Percentiles rank a stretch among this genome's conserved stretches.
phyloP scores from a whole-genome alignment of 305 asterid genomes.

The Solanum hybrid region DNA sequence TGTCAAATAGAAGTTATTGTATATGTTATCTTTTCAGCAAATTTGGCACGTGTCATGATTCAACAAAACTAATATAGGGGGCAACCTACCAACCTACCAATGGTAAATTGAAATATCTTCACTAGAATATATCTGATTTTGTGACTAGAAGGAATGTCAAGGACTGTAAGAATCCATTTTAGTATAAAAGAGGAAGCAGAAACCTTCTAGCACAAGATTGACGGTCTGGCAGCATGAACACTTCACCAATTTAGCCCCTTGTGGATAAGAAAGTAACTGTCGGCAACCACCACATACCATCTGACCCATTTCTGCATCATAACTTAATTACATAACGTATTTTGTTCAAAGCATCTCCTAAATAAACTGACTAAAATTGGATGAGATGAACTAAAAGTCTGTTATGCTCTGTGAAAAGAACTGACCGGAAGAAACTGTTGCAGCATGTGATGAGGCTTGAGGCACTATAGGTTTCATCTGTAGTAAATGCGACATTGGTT shows the following conservation, averaged over 20 bases:
- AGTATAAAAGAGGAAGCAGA: neutral
- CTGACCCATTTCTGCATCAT: slow-evolving; percentile 60
- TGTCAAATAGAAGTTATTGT: neutral
- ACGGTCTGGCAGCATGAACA: slow-evolving; percentile 79
- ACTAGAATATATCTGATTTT: slow-evolving; percentile 1
- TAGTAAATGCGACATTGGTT: slow-evolving; percentile 30
- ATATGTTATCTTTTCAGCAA: neutral
- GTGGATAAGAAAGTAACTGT: slow-evolving; percentile 62
- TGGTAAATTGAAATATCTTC: neutral
- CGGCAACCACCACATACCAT: slow-evolving; percentile 92
- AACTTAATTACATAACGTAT: neutral
- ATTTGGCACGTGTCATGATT: neutral
- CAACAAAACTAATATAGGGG: neutral
- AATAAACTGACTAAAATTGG: neutral
- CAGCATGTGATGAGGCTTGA: slow-evolving; percentile 24
- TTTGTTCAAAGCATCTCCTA: neutral
- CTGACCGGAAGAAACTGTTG: slow-evolving; percentile 46
- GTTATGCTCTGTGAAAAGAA: neutral
- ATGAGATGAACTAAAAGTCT: slow-evolving; percentile 1
- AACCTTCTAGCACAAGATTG: slow-evolving; percentile 87
- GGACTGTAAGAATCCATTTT: neutral
- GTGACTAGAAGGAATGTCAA: neutral
- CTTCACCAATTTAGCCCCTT: slow-evolving; percentile 70
- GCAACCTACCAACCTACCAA: neutral
- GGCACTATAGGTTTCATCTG: slow-evolving; percentile 29